Percentiles rank a stretch among this genome's conserved stretches.
These are phyloP conservation scores for Ophiostoma sp. DNA, from an alignment of 2,329 filamentous ascomycete species.

Conservation along the genomic window DNA sequence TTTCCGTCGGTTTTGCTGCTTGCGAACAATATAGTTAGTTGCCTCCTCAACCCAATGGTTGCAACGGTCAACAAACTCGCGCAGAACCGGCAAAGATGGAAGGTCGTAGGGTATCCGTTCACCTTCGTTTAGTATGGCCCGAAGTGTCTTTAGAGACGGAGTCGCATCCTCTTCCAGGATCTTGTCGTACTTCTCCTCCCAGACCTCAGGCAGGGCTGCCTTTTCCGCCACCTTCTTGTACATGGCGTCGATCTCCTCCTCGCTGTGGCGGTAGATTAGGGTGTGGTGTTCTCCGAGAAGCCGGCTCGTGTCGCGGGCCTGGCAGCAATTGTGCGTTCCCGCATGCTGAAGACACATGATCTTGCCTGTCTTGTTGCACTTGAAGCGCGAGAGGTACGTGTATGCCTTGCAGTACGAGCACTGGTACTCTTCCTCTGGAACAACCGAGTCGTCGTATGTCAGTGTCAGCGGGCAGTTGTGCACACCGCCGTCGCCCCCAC, in stretches of 20 bases:
- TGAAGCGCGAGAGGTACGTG: constrained; percentile 83
- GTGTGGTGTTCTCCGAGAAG: constrained; percentile 64
- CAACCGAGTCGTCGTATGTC: constrained; percentile 63
- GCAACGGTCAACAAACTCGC: constrained; percentile 88
- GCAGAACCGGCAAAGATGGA: constrained; percentile 72
- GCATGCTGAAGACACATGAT: constrained; percentile 78
- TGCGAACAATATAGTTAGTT: constrained; percentile 90
- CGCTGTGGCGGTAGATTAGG: constrained; percentile 70
- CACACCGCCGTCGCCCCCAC: constrained; percentile 1
- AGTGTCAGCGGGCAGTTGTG: constrained; percentile 37
- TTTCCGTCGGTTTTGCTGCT: constrained; percentile 95
- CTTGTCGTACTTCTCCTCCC: constrained; percentile 85
- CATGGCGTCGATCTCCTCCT: constrained; percentile 60
- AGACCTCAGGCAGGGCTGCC: constrained; percentile 75
- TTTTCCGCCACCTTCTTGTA: constrained; percentile 79
- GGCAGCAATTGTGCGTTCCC: constrained; percentile 75
- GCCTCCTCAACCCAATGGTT: constrained; percentile 98
- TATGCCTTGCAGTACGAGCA: constrained; percentile 90
- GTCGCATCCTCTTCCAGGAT: constrained; percentile 76
- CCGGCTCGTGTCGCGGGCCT: constrained; percentile 59
- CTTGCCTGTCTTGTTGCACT: constrained; percentile 75
- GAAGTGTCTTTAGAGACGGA: constrained; percentile 79
- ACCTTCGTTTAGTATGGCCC: constrained; percentile 80
- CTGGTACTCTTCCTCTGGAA: constrained; percentile 87
- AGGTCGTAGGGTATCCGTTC: constrained; percentile 93